These are phyloP conservation scores for Fusarium cyanostomum DNA, from an alignment of 2,329 filamentous ascomycete genomes.

Conservation along the genomic window DNA sequence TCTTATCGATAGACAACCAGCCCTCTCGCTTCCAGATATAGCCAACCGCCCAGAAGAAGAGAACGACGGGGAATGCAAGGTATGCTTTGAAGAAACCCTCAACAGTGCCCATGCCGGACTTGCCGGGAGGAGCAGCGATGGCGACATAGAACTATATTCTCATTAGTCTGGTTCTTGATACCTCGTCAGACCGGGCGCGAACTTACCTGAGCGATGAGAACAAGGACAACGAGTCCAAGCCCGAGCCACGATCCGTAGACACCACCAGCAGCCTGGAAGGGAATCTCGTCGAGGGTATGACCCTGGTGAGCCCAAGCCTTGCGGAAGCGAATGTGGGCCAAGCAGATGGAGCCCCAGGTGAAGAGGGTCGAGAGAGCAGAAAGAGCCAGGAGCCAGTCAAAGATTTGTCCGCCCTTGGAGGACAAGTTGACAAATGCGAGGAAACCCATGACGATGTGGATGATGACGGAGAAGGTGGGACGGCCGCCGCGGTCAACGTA, in stretches of 20 bases:
- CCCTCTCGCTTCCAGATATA: conserved; percentile 73
- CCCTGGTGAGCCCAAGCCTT: conserved; percentile 67
- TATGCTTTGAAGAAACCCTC: conserved; percentile 66
- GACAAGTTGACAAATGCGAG: conserved; percentile 59
- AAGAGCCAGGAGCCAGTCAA: conserved; percentile 72
- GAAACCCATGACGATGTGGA: conserved; percentile 58
- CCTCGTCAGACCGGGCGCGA: not conserved
- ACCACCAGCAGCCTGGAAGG: conserved; percentile 69
- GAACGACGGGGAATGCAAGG: conserved; percentile 63
- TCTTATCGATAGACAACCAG: conserved; percentile 67
- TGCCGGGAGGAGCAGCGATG: conserved; percentile 50
- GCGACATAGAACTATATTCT: conserved; percentile 59
- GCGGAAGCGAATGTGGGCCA: conserved; percentile 72
- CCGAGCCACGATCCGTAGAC: conserved; percentile 72
- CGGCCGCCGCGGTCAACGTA: conserved; percentile 65
- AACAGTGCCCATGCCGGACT: conserved; percentile 50
- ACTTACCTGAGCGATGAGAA: conserved; percentile 63
- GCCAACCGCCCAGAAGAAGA: conserved; percentile 65
- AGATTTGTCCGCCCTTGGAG: conserved; percentile 60
- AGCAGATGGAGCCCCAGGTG: conserved; percentile 72
- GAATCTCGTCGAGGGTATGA: conserved; percentile 71
- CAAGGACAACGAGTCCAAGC: conserved; percentile 64
- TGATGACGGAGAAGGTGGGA: conserved; percentile 56
- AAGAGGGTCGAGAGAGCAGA: conserved; percentile 71
- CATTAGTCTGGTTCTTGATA: conserved; percentile 7